These are phyloP conservation scores for Cardamine resedifolia DNA, from an alignment of 345 rosid genomes.

Conservation along the genomic window DNA sequence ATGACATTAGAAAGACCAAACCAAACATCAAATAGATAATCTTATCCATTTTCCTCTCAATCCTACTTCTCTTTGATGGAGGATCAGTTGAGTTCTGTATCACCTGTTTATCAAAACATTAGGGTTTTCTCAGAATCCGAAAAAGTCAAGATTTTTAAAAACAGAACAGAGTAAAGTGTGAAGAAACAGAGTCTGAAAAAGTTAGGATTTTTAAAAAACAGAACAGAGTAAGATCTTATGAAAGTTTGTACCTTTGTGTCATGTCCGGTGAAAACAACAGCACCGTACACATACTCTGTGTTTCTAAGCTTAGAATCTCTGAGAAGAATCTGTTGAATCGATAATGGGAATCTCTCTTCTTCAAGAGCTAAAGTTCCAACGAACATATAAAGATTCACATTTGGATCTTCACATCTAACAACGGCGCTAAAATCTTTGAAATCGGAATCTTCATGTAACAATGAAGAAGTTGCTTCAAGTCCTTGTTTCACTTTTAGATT, in stretches of 20 bases:
- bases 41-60: slow-evolving; percentile 84
- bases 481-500: slow-evolving; percentile 92
- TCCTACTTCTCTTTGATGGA: slow-evolving; percentile 86
- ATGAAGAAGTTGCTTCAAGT: slow-evolving; percentile 57
- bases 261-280: slow-evolving; percentile 82
- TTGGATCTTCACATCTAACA: slow-evolving; percentile 88
- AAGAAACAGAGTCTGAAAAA: too few species aligned
- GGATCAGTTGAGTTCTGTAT: slow-evolving; percentile 84
- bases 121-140: neutral
- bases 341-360: slow-evolving; percentile 60
- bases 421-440: slow-evolving; percentile 62
- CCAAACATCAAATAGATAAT: slow-evolving; percentile 68
- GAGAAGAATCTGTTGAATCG: slow-evolving; percentile 84
- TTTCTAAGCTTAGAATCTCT: slow-evolving; percentile 87
- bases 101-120: slow-evolving; percentile 41
- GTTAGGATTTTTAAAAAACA: too few species aligned
- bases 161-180: neutral
- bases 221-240: neutral
- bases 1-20: slow-evolving; percentile 52
- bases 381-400: slow-evolving; percentile 79
- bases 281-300: slow-evolving; percentile 80
- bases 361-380: slow-evolving; percentile 70
- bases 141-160: neutral
- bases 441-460: slow-evolving; percentile 56
- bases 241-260: slow-evolving; percentile 63